Percentiles rank a stretch among this genome's conserved stretches.
Evolutionary conservation across 1,284 basidiomycete genomes (phyloP).

Genomic region (Irpex sp.): DNA sequence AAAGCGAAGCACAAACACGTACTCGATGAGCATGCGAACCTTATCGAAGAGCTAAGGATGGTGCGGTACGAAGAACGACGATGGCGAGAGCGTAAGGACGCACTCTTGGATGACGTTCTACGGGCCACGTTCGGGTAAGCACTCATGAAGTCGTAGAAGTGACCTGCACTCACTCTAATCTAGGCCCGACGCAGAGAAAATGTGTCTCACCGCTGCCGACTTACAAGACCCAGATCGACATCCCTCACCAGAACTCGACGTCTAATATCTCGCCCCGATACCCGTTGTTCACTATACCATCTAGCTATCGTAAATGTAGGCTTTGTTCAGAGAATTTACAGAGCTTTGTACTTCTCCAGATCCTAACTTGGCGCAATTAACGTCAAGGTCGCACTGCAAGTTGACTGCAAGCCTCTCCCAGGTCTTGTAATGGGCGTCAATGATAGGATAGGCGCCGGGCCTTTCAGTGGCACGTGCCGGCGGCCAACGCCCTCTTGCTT

Average conservation of each 20-base stretch:
- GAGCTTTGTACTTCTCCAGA: neutral
- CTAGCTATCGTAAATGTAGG: neutral
- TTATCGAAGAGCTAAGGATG: conserved; percentile 58
- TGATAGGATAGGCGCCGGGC: too few relatives aligned
- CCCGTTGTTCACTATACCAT: neutral
- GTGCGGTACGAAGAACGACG: conserved; percentile 43
- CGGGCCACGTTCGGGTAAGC: conserved; percentile 23
- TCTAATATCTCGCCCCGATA: neutral
- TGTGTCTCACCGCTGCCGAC: neutral
- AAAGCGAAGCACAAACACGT: conserved; percentile 70
- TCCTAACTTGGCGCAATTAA: neutral
- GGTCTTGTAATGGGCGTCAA: too few relatives aligned
- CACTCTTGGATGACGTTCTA: conserved; percentile 24
- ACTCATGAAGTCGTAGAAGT: neutral
- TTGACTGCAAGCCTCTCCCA: too few relatives aligned
- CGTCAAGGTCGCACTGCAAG: neutral
- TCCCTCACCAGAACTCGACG: neutral
- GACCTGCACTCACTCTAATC: neutral
- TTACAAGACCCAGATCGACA: neutral
- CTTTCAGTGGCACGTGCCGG: too few relatives aligned
- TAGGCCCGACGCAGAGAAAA: conserved; percentile 6
- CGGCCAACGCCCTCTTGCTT: too few relatives aligned
- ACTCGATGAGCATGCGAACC: conserved; percentile 51
- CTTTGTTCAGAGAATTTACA: neutral
- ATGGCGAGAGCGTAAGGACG: conserved; percentile 27